Conservation (phyloP, 2,329 filamentous ascomycete genomes). For the Aureobasidium sp. region DNA sequence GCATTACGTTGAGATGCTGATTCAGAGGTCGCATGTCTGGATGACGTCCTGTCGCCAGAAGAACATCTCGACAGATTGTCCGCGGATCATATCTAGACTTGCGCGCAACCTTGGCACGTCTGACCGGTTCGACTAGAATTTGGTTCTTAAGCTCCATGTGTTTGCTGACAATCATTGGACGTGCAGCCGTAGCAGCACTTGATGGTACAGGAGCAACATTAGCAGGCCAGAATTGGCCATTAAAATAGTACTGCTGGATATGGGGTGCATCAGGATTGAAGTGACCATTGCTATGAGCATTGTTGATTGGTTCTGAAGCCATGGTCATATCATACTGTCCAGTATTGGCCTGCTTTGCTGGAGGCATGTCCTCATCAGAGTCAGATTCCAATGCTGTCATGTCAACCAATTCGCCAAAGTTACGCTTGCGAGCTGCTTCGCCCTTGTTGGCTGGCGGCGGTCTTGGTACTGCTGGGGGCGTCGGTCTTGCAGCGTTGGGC, state of each 20-base stretch:
- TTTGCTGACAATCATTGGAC: not conserved
- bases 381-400: conserved; percentile 36
- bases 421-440: conserved; percentile 49
- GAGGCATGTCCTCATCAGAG: conserved; percentile 40
- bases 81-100: conserved; percentile 51
- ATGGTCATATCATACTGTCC: not conserved
- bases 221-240: not conserved
- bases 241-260: conserved; percentile 11
- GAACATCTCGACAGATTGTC: conserved; percentile 57
- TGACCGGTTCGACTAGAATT: conserved; percentile 39
- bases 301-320: not conserved
- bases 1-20: conserved; percentile 44
- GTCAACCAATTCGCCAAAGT: conserved; percentile 48
- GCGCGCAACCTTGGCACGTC: conserved; percentile 39
- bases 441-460: conserved; percentile 40
- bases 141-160: conserved; percentile 23
- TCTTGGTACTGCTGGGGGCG: conserved; percentile 17
- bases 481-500: conserved; percentile 15
- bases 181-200: not conserved
- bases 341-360: conserved; percentile 28
- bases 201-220: not conserved
- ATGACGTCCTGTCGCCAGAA: conserved; percentile 55
- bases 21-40: conserved; percentile 54
- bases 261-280: not conserved
- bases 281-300: not conserved